Percentiles rank a stretch among this genome's conserved stretches.
Evolutionary conservation across 1,139 yeast species (phyloP).

Genomic region (Taphrina communis): DNA sequence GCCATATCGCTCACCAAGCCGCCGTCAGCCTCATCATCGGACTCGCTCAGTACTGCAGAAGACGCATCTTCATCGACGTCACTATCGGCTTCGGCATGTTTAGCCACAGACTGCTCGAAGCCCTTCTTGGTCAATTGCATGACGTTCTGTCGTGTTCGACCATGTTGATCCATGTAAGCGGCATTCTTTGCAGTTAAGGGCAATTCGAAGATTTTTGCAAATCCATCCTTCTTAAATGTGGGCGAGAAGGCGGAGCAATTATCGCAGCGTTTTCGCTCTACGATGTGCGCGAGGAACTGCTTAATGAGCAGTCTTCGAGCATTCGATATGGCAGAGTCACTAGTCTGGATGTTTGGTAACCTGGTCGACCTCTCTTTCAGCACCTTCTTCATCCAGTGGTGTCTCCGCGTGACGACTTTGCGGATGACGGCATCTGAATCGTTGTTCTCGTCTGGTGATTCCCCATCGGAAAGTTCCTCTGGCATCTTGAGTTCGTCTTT

Average conservation of each 20-base stretch:
- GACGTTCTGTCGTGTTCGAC: constrained; percentile 42
- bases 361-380: constrained; percentile 60
- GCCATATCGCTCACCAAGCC: constrained; percentile 50
- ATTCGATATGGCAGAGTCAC: constrained; percentile 59
- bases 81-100: not conserved
- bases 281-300: constrained; percentile 73
- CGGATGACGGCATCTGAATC: constrained; percentile 44
- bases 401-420: constrained; percentile 63
- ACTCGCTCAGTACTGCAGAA: constrained; percentile 43
- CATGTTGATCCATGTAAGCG: constrained; percentile 48
- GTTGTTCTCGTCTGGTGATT: constrained; percentile 52
- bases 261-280: constrained; percentile 85
- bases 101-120: constrained; percentile 40
- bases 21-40: constrained; percentile 48
- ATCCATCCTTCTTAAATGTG: constrained; percentile 91
- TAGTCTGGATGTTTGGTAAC: constrained; percentile 58
- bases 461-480: constrained; percentile 51
- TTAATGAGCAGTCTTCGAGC: constrained; percentile 80
- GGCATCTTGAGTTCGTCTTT: constrained; percentile 52
- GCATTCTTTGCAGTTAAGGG: constrained; percentile 78
- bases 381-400: constrained; percentile 64
- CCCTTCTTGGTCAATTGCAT: constrained; percentile 38
- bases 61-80: constrained; percentile 43
- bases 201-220: constrained; percentile 87
- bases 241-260: constrained; percentile 94